Base-by-base conservation (phyloP, 179 eudicot species). In the Beta macrorhiza region DNA sequence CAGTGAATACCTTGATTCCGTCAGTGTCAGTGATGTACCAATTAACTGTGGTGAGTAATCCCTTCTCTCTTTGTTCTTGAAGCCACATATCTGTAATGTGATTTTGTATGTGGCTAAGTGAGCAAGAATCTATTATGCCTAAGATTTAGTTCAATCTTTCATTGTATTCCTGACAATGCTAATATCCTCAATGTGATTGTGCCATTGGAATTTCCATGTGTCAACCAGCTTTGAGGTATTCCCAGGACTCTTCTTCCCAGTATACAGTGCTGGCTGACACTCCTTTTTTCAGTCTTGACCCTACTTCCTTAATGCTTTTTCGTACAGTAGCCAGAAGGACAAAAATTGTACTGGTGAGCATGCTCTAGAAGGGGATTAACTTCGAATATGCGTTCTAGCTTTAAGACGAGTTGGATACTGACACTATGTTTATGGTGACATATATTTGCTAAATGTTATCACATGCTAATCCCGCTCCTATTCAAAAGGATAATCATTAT, bases 11-110 rank as follows among this genome's bases (percentile, higher is more conserved):
- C 91, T 91, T 69, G 99, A 92, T 67, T 85, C 90, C 83, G 81
- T 88, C 74, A 87, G 83, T 85, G 83, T 91, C 86, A 87, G 81
- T 80, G 99, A 93, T 76, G 78, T 88, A 83, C 91, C 97, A 7
- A 72, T 85, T 64, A 91, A 89, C 87, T 92, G 93, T 83, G 90
- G 99, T 95, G 88, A 90, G 99, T 75, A 68, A 67, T 77, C 76
- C 77, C 62, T 75, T 76, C 22, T 83, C 76, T 77, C 79, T 73
- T 51, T 69, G 32, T 61, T 61, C 25, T 68, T 67, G 44, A 7
- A 65, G 29, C 9, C 29, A 67, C 51, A 55, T 37, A 14, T 69
- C 47, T 42, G 45, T 78, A 67, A 74, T 55, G 19, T 57, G 52
- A 29, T 14, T 4, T 74, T 57, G 25, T 11, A 13, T 52, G 44